phyloP scores from a whole-genome alignment of 306 rosid species.

The Crataegus laevigata region DNA sequence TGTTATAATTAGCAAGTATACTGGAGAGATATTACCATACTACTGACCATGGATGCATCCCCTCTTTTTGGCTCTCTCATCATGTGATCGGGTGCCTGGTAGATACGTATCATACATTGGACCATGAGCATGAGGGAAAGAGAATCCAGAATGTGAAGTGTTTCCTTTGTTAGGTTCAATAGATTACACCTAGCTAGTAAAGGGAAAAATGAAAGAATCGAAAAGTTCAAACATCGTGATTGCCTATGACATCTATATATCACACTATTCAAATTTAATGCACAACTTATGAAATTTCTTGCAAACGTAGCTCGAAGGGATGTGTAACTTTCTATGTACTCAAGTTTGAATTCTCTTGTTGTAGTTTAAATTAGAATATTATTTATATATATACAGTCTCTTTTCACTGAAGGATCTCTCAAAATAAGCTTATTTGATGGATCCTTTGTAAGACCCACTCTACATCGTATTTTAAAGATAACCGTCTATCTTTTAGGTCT shows the following conservation, averaged over 20 bases:
- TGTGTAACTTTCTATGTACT: not conserved
- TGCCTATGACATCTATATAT: not conserved
- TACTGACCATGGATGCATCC: not conserved
- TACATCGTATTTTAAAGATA: no score
- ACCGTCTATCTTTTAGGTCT: no score
- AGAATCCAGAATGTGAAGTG: not conserved
- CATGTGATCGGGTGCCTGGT: no score
- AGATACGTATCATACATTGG: not conserved
- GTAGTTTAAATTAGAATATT: not conserved
- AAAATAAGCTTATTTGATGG: no score
- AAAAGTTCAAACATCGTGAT: constrained; percentile 20
- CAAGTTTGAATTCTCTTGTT: no score
- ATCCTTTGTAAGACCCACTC: no score
- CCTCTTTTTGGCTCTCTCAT: not conserved
- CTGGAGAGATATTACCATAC: not conserved
- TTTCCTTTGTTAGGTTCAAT: not conserved
- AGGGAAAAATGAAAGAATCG: constrained; percentile 8
- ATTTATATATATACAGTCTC: no score
- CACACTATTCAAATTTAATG: not conserved
- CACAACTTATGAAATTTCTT: not conserved
- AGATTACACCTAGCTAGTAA: constrained; percentile 7
- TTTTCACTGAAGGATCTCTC: no score
- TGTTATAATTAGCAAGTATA: not conserved
- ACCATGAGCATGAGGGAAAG: constrained; percentile 5
- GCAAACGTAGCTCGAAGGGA: not conserved